Evolutionary conservation across 148 eudicot genomes (phyloP).

Genomic region (Chenopodium formosanum): DNA sequence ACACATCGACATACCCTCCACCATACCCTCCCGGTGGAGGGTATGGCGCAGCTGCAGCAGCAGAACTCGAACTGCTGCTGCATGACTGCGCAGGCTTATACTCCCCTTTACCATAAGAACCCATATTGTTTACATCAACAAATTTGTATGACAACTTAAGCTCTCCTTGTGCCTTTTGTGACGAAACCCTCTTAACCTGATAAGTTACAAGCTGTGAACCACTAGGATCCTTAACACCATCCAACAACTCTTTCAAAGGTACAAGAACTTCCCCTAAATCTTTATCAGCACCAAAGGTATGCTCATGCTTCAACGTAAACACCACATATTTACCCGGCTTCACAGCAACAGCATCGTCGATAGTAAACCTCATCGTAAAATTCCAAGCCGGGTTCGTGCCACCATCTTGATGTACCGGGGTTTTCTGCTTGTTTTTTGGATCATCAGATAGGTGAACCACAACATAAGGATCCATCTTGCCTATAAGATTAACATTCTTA

Average conservation of each 20-base stretch:
- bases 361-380: conserved; percentile 33
- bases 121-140: conserved; percentile 6
- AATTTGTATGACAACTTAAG: conserved; percentile 35
- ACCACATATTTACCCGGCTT: conserved; percentile 20
- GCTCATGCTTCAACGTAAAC: conserved; percentile 36
- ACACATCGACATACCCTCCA: conserved; percentile 9
- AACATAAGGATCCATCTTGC: conserved; percentile 47
- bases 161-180: conserved; percentile 36
- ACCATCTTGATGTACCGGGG: conserved; percentile 47
- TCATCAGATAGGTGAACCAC: conserved; percentile 34
- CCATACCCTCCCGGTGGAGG: conserved; percentile 8
- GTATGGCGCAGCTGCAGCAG: conserved; percentile 2
- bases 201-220: conserved; percentile 27
- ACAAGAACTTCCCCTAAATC: conserved; percentile 47
- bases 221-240: conserved; percentile 21
- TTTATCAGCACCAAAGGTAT: conserved; percentile 41
- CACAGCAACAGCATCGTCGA: conserved; percentile 31
- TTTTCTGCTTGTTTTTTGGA: conserved; percentile 40
- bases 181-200: conserved; percentile 32
- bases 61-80: not conserved
- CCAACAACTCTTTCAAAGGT: conserved; percentile 39
- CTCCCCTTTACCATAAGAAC: not conserved
- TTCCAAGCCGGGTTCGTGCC: conserved; percentile 51
- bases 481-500: conserved; percentile 47
- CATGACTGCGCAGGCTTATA: not conserved